Conservation (phyloP, 2,329 filamentous ascomycete species). For the Ceratocystis colombiana region DNA sequence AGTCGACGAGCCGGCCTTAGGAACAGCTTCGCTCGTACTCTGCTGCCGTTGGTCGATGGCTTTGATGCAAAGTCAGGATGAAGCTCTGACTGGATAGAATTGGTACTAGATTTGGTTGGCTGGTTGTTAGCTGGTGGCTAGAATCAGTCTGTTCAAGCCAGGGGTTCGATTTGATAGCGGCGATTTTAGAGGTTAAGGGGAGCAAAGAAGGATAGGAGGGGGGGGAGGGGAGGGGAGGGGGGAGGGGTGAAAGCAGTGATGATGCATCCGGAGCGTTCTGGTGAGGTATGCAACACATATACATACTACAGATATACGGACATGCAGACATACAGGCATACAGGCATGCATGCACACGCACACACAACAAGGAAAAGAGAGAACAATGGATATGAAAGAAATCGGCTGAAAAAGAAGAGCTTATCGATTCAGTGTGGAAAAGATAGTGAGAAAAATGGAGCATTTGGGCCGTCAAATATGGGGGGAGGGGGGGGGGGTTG, state of each 20-base stretch:
- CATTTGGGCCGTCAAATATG: neutral
- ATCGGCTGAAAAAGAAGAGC: neutral
- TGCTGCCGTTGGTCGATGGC: neutral
- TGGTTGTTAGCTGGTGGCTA: neutral
- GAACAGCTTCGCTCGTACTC: neutral
- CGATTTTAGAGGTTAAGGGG: constrained; percentile 2
- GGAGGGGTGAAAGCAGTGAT: constrained; percentile 8
- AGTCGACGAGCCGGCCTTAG: neutral
- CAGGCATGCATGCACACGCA: neutral
- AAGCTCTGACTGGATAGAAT: constrained; percentile 8
- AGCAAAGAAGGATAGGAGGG: neutral
- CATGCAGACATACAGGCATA: neutral
- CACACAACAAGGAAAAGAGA: neutral
- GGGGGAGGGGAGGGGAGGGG: neutral
- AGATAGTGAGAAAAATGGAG: neutral
- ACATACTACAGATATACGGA: neutral
- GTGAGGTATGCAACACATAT: neutral
- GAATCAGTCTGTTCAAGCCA: constrained; percentile 4
- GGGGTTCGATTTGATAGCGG: constrained; percentile 9
- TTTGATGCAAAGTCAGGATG: neutral
- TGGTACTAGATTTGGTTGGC: neutral
- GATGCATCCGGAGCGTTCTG: neutral
- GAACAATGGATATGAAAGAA: neutral
- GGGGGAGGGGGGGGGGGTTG: neutral
- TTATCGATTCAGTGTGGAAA: neutral